Percentiles rank a stretch among this genome's conserved stretches.
These are phyloP conservation scores for Neofusicoccum laricinum DNA, from an alignment of 2,329 filamentous ascomycete genomes.

Conservation along the genomic window DNA sequence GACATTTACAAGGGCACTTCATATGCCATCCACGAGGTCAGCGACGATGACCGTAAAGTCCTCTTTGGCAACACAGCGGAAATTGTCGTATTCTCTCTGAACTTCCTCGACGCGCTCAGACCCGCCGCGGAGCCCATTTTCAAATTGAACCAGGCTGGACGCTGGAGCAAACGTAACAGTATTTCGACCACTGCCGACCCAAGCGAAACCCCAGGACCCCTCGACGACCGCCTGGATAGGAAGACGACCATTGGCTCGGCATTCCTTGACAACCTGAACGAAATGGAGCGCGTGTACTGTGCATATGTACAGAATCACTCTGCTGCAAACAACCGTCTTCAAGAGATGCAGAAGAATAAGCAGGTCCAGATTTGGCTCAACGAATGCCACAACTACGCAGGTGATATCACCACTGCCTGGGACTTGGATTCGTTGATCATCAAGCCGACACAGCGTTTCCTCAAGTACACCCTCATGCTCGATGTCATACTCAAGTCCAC, in stretches of 20 bases:
- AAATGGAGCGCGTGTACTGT: conserved; percentile 64
- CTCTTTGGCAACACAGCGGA: conserved; percentile 93
- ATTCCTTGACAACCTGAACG: conserved; percentile 54
- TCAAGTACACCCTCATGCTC: conserved; percentile 89
- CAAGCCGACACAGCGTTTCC: conserved; percentile 91
- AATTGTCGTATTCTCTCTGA: conserved; percentile 80
- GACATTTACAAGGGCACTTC: conserved; percentile 97
- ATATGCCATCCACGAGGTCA: conserved; percentile 74
- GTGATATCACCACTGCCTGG: conserved; percentile 91
- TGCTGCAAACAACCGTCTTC: conserved; percentile 60
- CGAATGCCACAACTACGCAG: conserved; percentile 88
- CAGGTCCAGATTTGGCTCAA: conserved; percentile 75
- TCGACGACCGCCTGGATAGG: conserved; percentile 40
- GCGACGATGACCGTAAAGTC: conserved; percentile 78
- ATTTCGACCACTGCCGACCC: conserved; percentile 40
- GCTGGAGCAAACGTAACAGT: conserved; percentile 53
- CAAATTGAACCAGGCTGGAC: conserved; percentile 47
- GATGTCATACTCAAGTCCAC: conserved; percentile 77
- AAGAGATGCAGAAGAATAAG: conserved; percentile 49
- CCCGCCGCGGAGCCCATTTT: conserved; percentile 78
- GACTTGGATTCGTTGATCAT: conserved; percentile 93
- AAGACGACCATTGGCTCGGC: conserved; percentile 58
- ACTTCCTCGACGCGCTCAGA: conserved; percentile 77
- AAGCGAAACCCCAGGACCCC: conserved; percentile 28
- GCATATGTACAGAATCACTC: conserved; percentile 65